Evolutionary conservation across 208 protist species (phyloP), one percentile per base, ranked within the genome.

Genomic region (Sergeia podlipaevii): DNA sequence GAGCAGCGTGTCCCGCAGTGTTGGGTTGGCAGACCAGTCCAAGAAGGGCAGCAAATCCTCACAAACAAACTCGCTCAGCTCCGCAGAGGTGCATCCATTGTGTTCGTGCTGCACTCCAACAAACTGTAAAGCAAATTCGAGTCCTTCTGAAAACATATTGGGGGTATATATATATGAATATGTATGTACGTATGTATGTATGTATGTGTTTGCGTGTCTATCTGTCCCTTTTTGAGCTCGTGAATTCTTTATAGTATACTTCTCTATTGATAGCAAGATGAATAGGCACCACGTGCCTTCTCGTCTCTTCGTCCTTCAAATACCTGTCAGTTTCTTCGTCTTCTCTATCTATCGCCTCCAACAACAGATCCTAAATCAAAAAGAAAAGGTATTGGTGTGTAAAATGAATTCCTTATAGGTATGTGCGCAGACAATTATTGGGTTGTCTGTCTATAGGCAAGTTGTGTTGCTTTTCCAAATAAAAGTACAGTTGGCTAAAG

Each of bases 51-150:
- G 37, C 4, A 91, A 47, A 46, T 94, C 87, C 2, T 55, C 30
- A 28, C 57, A 60, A n/a, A 94, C 55, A 57, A 85, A 89, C 34
- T 87, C 81, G 23, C 73, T 60, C n/a, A 94, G 60, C 41, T 76
- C 67, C 0, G 54, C 61, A 1, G 74, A 65, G 23, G 53, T 70
- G 65, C 77, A 86, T 24, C 87, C 87, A 5, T 49, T 36, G 8
- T 54, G 8, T 10, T 64, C 64, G 33, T 50, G 45, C 17, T 94
- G 87, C 13, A 72, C 67, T 13, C 68, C 77, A 39, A 94, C 71
- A 51, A 94, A 91, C 41, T 74, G 64, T 0, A 85, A 47, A 4
- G 70, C 65, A 33, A 57, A 56, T 11, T 91, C 71, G 24, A 91
- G 39, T 18, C 59, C 63, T 59, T 74, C 75, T 4, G 42, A 49